Evolutionary conservation across 306 rosid genomes (phyloP), one percentile per base, ranked within the genome.

Genomic region (Castanea crenata): DNA sequence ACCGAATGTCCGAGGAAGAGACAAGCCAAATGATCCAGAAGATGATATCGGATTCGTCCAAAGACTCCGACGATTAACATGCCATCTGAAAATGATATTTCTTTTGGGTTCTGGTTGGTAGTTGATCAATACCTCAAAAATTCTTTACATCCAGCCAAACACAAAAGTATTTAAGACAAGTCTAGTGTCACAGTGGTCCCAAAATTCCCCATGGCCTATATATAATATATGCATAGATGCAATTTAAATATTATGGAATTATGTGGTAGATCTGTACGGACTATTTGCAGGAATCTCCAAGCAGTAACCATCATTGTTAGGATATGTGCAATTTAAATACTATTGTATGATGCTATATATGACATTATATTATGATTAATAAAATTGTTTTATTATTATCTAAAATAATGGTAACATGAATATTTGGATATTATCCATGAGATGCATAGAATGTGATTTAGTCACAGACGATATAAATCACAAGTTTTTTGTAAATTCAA

Each of bases 1-100:
- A 90, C 19, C 84, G 87, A 83, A 90, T 91, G 93, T 87, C 93
- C 1, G 97, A 89, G 67, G 93, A 92, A 90, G 99, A 93, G 93
- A 95, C 97, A 80, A 89, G 80, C 71, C 86, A 74, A 74, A 85
- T 91, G 93, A 86, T 95, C 81, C 86, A 91, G 80, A 91, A 88
- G 83, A 85, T 95, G 81, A 86, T 91, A 46, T 84, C 97, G 52
- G 80, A 84, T 75, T 89, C 95, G 77, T 77, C 97, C 73, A 92
- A 90, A 88, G 88, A 81, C 64, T 61, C 85, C 73, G 86, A 74
- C 77, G 80, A 82, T 44, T 80, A 85, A 55, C 12, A 54, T 23
- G n/a, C 78, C 0, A 57, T 20, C 34, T 56, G 84, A 86, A 46
- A 84, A 83, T 82, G 83, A 88, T 86, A 51, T 68, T 25, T 57